Base-by-base conservation (phyloP, 2,329 filamentous ascomycete genomes). In the Xylariales sp. region DNA sequence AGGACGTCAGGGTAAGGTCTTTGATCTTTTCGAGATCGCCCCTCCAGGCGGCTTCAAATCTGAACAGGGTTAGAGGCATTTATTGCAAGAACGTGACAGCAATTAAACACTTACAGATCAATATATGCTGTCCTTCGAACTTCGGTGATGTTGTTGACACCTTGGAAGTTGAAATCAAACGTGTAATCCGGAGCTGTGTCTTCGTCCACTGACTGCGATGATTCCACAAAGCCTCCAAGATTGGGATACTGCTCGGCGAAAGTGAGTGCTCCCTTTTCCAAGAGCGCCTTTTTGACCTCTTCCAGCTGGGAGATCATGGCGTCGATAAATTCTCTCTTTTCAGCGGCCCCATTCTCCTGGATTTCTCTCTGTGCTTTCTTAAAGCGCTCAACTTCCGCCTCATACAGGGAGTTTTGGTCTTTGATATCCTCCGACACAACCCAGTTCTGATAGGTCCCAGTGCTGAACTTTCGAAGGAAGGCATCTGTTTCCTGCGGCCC, bases 21-120 rank as follows among this genome's bases (percentile, higher is more conserved):
- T 85, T 86, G 57, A 91, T 77, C 4, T 66, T 77, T 2, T 76
- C 66, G 1, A 84, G 46, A 47, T 93, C 76, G n/a, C 82, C 83
- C 5, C 51, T 50, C 85, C 85, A 93, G 5, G 78, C 78, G 24
- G 85, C 85, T 52, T 91, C 79, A 55, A 86, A 85, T 6, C 75
- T 78, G 39, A 6, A n/a, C 10, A 6, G 8, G 15, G 42, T 63
- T 21, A 38, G 25, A 7, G 4, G 11, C 8, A 3, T 30, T 14
- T 12, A 11, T 24, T 24, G n/a, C 20, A 24, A 12, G 13, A n/a
- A 1, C 4, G 8, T 2, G 8, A 3, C 3, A 14, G 24, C 7
- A n/a, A 31, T 6, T 5, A 13, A 15, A 11, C 3, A 67, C 76
- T 69, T 62, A 81, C 65, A 91, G 59, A 44, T 75, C 63, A 5